Percentiles rank a stretch among this genome's conserved stretches.
phyloP scores from a whole-genome alignment of 2,329 filamentous ascomycete species.

The Fusarium cicatricum region DNA sequence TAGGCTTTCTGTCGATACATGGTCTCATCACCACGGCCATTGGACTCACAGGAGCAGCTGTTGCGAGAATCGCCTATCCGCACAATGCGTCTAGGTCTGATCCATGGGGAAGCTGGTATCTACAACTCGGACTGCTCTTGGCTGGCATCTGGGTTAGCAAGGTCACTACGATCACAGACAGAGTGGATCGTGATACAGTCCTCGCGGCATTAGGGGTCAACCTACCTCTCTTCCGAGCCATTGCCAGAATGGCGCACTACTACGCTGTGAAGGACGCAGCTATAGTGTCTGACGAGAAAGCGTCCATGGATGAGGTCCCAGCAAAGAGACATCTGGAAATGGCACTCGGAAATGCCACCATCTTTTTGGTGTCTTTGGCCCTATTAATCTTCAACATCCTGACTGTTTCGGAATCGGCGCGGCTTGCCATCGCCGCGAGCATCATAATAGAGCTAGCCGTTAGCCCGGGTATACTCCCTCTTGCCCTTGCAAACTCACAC shows the following conservation, averaged over 20 bases:
- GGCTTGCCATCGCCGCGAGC: slow-evolving; percentile 25
- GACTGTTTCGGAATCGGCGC: slow-evolving; percentile 17
- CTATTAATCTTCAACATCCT: slow-evolving; percentile 6
- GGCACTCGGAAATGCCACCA: slow-evolving; percentile 10
- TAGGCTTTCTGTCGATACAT: slow-evolving; percentile 11
- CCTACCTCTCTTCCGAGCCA: slow-evolving; percentile 27
- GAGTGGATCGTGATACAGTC: slow-evolving; percentile 3
- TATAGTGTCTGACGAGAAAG: slow-evolving; percentile 9
- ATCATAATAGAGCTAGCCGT: slow-evolving; percentile 17
- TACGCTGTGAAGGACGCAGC: slow-evolving; percentile 27
- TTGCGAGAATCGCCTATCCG: slow-evolving; percentile 6
- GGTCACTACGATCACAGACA: background rate
- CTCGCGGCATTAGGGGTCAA: slow-evolving; percentile 29
- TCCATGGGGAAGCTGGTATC: slow-evolving; percentile 32
- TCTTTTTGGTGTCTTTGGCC: slow-evolving; percentile 10
- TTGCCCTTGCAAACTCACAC: background rate
- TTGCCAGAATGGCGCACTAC: slow-evolving; percentile 30
- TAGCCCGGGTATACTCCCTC: slow-evolving; percentile 1
- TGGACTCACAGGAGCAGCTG: slow-evolving; percentile 26
- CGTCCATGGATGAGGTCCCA: background rate
- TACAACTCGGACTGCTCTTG: slow-evolving; percentile 20
- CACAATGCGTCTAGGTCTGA: slow-evolving; percentile 10
- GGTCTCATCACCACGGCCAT: slow-evolving; percentile 22
- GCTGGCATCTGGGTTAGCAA: slow-evolving; percentile 1
- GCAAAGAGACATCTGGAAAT: slow-evolving; percentile 13